A percentile compares a stretch with the other conserved stretches of the same genome.
Evolutionary conservation across 495 filamentous ascomycete species (phyloP).

Genomic region (Xylaria cubensis): DNA sequence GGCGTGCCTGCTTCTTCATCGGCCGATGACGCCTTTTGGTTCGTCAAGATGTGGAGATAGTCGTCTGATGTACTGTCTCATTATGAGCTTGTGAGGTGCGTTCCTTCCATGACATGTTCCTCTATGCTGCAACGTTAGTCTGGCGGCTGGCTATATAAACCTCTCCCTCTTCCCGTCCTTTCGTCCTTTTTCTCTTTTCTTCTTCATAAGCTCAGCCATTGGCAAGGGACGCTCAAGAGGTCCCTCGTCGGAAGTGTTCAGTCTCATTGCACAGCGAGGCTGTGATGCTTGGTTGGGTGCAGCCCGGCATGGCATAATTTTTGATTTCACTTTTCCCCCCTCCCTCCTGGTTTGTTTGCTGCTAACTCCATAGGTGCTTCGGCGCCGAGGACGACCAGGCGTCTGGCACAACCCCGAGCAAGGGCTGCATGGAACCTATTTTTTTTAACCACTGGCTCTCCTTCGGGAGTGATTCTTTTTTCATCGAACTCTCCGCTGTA

Average conservation of each 20-base stretch:
- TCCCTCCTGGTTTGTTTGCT: background rate
- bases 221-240: conserved; percentile 19
- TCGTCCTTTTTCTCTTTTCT: background rate
- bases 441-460: conserved; percentile 1
- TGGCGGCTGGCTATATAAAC: conserved; percentile 12
- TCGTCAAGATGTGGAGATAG: background rate
- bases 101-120: conserved; percentile 12
- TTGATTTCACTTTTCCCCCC: conserved; percentile 19
- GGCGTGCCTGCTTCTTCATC: background rate
- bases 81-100: background rate
- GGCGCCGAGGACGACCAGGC: conserved; percentile 23
- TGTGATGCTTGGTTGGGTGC: background rate
- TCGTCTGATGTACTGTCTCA: background rate
- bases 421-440: conserved; percentile 22
- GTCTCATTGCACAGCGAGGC: conserved; percentile 24
- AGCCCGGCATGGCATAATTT: conserved; percentile 16
- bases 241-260: conserved; percentile 6
- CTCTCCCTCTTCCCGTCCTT: background rate
- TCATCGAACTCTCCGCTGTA: conserved; percentile 25
- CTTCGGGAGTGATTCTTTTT: conserved; percentile 22
- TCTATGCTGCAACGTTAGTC: background rate
- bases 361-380: conserved; percentile 22
- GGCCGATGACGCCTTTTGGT: background rate
- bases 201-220: background rate
- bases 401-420: conserved; percentile 16